Conservation (phyloP, 2,329 filamentous ascomycete species). For the Colletotrichum sp. region DNA sequence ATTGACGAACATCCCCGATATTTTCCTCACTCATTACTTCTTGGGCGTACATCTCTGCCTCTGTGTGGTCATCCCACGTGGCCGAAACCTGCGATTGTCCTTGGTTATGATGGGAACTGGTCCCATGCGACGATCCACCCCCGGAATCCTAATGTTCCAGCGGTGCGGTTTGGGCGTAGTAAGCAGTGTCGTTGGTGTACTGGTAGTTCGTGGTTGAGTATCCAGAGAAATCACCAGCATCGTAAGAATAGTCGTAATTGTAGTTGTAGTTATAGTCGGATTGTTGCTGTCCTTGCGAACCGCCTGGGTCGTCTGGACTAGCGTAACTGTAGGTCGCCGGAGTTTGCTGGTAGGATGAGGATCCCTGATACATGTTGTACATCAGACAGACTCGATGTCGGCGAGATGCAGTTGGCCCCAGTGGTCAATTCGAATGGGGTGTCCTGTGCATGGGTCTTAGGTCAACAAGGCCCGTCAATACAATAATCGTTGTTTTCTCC, state of each 20-base stretch:
- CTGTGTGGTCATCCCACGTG: not conserved
- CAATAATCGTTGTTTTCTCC: not conserved
- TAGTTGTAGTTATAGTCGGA: not conserved
- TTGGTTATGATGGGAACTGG: not conserved
- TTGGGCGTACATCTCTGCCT: not conserved
- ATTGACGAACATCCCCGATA: not conserved
- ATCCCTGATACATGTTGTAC: not conserved
- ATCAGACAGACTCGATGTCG: rapidly evolving
- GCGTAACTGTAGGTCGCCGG: not conserved
- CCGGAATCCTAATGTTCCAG: not conserved
- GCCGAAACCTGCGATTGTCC: not conserved
- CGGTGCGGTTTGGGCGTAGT: not conserved
- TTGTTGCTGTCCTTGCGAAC: not conserved
- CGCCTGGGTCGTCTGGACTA: not conserved
- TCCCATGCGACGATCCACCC: not conserved
- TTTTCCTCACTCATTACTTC: not conserved
- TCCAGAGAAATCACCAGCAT: not conserved
- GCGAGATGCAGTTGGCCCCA: not conserved
- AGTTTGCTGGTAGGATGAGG: not conserved
- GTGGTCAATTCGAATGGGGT: not conserved
- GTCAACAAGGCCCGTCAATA: not conserved
- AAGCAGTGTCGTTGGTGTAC: not conserved
- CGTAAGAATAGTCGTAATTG: not conserved
- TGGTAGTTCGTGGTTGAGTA: not conserved
- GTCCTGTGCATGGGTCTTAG: not conserved